phyloP scores from a whole-genome alignment of 2,329 filamentous ascomycete genomes.

The Aureobasidium melanogenum region DNA sequence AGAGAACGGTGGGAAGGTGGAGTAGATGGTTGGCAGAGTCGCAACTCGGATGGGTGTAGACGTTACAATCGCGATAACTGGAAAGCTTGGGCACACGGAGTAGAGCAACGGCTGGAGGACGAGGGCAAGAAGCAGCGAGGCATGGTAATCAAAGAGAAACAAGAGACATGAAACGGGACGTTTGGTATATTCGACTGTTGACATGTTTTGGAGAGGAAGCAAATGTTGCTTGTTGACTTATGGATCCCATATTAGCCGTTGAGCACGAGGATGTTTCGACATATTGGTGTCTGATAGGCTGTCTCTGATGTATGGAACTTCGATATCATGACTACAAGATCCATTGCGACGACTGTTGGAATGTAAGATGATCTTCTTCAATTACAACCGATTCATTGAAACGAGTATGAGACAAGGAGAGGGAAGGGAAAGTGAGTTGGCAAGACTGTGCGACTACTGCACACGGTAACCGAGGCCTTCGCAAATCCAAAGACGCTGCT shows the following conservation, averaged over 20 bases:
- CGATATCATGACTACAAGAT: neutral
- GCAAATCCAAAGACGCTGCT: neutral
- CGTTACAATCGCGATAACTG: neutral
- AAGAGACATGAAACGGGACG: constrained; percentile 10
- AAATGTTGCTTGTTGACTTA: constrained; percentile 3
- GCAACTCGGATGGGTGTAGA: neutral
- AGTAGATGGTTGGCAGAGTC: neutral
- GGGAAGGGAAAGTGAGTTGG: neutral
- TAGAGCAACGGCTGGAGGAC: neutral
- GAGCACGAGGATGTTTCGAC: constrained; percentile 5
- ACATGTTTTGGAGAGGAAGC: constrained; percentile 1
- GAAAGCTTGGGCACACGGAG: neutral
- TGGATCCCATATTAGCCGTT: constrained; percentile 3
- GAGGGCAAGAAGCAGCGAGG: neutral
- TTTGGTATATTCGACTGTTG: constrained; percentile 9
- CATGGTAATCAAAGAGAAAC: constrained; percentile 3
- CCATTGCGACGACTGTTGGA: neutral
- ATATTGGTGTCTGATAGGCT: constrained; percentile 7
- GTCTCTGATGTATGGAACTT: constrained; percentile 6
- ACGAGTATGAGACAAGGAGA: constrained; percentile 6
- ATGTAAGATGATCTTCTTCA: constrained; percentile 1
- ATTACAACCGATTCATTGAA: constrained; percentile 9
- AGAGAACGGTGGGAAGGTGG: constrained; percentile 7
- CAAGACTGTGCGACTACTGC: neutral
- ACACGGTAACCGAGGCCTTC: neutral